Conservation (phyloP, 257 asterid genomes). For the Plantago major region DNA sequence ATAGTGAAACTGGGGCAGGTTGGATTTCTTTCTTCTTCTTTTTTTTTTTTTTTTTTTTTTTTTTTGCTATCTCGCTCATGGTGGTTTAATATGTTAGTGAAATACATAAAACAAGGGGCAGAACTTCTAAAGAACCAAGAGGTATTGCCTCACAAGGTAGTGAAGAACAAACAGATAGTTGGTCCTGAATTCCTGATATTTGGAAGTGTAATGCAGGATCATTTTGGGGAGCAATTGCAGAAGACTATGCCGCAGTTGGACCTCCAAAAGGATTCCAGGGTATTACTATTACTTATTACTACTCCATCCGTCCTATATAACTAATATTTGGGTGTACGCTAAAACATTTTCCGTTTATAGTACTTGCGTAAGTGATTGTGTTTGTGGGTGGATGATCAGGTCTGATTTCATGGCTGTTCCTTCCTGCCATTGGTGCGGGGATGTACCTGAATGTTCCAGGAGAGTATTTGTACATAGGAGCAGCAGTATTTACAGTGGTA, state of each 20-base stretch:
- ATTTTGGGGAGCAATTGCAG: constrained; percentile 69
- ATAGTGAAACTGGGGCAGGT: too few relatives aligned
- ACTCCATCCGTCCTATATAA: not conserved
- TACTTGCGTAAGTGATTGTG: not conserved
- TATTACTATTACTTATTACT: constrained; percentile 10
- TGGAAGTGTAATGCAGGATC: constrained; percentile 36
- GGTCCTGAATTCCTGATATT: not conserved
- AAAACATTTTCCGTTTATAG: not conserved
- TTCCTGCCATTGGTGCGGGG: constrained; percentile 69
- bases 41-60: too few relatives aligned
- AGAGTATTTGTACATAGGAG: constrained; percentile 77
- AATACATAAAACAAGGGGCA: too few relatives aligned
- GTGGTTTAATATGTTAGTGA: too few relatives aligned
- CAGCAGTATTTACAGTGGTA: constrained; percentile 59
- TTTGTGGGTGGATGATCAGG: constrained; percentile 30
- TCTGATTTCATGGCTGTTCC: constrained; percentile 78
- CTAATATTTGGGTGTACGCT: not conserved
- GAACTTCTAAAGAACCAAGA: too few relatives aligned
- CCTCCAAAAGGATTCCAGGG: constrained; percentile 97
- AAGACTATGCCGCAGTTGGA: constrained; percentile 69
- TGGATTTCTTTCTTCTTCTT: too few relatives aligned
- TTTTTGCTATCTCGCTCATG: too few relatives aligned
- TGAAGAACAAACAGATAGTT: not conserved
- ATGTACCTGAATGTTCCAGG: constrained; percentile 79
- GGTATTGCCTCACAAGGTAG: too few relatives aligned